phyloP scores from a whole-genome alignment of 129 eudicot species.

The Arctium minus region DNA sequence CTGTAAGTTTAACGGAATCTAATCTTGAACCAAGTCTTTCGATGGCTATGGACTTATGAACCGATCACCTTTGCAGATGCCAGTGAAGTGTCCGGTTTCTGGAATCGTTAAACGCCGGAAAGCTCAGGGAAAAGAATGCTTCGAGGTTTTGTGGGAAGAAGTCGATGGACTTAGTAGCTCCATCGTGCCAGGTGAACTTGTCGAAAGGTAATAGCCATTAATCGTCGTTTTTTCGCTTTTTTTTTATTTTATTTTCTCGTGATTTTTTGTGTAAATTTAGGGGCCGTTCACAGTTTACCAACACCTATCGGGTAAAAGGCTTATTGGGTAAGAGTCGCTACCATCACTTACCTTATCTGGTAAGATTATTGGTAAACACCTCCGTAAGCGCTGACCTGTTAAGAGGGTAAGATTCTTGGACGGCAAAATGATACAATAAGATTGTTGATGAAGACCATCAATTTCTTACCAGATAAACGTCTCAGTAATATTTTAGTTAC shows the following conservation, averaged over 20 bases:
- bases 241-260: background rate
- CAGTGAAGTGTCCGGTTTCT: slow-evolving; percentile 80
- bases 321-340: background rate
- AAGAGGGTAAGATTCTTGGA: background rate
- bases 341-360: background rate
- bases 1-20: background rate
- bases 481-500: background rate
- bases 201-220: slow-evolving; percentile 61
- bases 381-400: background rate
- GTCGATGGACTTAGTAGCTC: slow-evolving; percentile 68
- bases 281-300: background rate
- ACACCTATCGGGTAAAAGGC: background rate
- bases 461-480: background rate
- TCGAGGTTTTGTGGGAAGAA: slow-evolving; percentile 86
- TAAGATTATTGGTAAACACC: background rate
- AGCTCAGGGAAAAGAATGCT: slow-evolving; percentile 72
- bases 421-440: background rate
- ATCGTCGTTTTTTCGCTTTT: background rate
- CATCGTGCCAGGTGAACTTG: slow-evolving; percentile 82
- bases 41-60: slow-evolving; percentile 9
- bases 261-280: background rate
- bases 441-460: background rate
- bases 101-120: slow-evolving; percentile 70
- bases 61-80: slow-evolving; percentile 49
- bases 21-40: background rate